Conservation (phyloP, 345 rosid genomes). For the Linum tenue region DNA sequence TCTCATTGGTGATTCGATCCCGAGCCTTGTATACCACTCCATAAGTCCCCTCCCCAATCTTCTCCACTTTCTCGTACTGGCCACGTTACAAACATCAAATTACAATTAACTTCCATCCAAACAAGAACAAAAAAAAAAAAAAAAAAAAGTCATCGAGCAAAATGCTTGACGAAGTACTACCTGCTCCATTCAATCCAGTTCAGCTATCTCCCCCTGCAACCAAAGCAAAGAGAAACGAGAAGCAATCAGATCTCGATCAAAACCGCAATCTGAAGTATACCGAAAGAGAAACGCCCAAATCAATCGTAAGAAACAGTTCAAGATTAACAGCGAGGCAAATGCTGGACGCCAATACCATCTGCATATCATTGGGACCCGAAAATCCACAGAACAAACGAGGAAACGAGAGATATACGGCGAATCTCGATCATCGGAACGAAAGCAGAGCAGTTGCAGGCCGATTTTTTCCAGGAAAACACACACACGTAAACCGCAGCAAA, state of each 20-base stretch:
- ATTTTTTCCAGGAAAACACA: background rate
- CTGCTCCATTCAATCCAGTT: background rate
- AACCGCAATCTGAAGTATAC: background rate
- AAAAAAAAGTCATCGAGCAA: background rate
- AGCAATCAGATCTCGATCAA: background rate
- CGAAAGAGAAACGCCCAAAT: background rate
- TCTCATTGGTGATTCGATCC: constrained; percentile 77
- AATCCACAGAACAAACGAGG: background rate
- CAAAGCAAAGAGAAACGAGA: background rate
- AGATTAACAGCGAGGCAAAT: background rate
- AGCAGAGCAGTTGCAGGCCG: background rate
- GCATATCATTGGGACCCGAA: background rate
- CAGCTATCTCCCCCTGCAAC: background rate
- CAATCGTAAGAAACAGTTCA: background rate
- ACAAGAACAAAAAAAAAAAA: background rate
- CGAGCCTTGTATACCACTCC: constrained; percentile 98
- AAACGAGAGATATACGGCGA: background rate
- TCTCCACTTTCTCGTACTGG: constrained; percentile 97
- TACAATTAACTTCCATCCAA: background rate
- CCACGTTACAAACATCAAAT: constrained; percentile 5
- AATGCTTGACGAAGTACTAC: background rate
- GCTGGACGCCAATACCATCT: background rate
- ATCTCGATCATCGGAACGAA: background rate
- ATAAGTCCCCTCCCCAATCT: constrained; percentile 98
- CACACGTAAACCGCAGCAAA: background rate